Percentiles rank a stretch among this genome's conserved stretches.
phyloP scores from a whole-genome alignment of 2,329 filamentous ascomycete genomes.

The Geosmithia putterillii region DNA sequence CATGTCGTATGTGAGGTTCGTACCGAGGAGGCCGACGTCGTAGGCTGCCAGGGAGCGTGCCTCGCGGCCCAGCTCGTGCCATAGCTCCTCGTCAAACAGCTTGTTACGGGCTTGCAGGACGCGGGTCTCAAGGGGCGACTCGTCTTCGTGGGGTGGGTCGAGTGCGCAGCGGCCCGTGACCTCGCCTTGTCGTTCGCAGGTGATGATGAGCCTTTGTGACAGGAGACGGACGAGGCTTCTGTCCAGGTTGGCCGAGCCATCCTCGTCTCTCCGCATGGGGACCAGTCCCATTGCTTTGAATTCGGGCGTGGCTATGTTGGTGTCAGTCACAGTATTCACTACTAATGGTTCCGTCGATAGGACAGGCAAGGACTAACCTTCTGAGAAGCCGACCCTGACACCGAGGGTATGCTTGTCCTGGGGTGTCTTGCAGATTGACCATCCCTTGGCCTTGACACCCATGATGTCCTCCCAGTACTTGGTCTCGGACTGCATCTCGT shows the following conservation, averaged over 20 bases:
- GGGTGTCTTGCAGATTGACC: constrained; percentile 72
- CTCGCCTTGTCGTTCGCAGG: constrained; percentile 43
- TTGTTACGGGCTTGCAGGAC: constrained; percentile 69
- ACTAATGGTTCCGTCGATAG: too few relatives aligned
- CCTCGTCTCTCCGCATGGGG: constrained; percentile 59
- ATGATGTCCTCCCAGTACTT: constrained; percentile 84
- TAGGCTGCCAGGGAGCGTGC: constrained; percentile 60
- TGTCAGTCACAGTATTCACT: constrained; percentile 13
- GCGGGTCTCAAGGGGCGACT: constrained; percentile 45
- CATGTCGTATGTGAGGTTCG: constrained; percentile 42
- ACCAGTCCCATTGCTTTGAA: constrained; percentile 65
- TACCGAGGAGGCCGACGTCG: constrained; percentile 52
- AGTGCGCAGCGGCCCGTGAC: constrained; percentile 44
- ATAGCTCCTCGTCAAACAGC: constrained; percentile 75
- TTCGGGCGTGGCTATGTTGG: constrained; percentile 34
- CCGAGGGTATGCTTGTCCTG: constrained; percentile 62
- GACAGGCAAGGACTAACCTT: constrained; percentile 34
- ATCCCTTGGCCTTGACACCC: constrained; percentile 69
- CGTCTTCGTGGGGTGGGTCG: constrained; percentile 40
- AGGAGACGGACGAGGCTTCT: constrained; percentile 36
- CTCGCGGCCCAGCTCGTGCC: constrained; percentile 79
- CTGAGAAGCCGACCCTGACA: constrained; percentile 81
- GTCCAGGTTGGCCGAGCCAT: constrained; percentile 68
- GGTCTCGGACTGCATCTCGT: constrained; percentile 68
- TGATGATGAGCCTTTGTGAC: constrained; percentile 54